Percentiles rank a stretch among this genome's conserved stretches.
These are phyloP conservation scores for Starmera quercuum DNA, from an alignment of 805 yeast genomes.

Conservation along the genomic window DNA sequence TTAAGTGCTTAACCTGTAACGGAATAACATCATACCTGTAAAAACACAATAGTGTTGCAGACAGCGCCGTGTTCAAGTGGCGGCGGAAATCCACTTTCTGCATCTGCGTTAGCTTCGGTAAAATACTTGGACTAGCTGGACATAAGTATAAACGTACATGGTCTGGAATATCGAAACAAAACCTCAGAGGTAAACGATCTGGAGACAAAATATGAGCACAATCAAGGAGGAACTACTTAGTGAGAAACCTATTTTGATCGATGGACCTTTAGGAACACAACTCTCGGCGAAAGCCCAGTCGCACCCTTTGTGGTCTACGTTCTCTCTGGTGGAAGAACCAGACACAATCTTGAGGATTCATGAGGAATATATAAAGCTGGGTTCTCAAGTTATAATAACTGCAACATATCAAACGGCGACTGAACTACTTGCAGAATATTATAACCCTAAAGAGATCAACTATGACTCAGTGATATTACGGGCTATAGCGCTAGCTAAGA, in stretches of 20 bases:
- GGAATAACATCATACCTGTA: no score
- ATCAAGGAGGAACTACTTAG: no score
- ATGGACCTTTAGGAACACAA: conserved; percentile 17
- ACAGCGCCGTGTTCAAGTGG: no score
- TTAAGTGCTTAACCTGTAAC: no score
- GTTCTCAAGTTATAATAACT: conserved; percentile 46
- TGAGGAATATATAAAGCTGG: conserved; percentile 39
- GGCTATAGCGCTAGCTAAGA: conserved; percentile 10
- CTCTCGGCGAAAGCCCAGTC: conserved; percentile 12
- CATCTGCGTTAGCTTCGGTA: no score
- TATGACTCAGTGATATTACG: conserved; percentile 2
- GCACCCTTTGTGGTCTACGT: conserved; percentile 52
- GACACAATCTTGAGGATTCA: conserved; percentile 40
- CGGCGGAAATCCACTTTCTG: no score
- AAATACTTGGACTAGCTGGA: no score
- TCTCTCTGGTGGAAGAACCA: conserved; percentile 37
- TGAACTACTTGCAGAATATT: conserved; percentile 22
- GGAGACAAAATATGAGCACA: no score
- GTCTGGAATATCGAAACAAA: no score
- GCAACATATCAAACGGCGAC: conserved; percentile 51
- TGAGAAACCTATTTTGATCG: conserved; percentile 12
- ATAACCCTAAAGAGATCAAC: conserved; percentile 1
- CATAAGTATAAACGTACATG: no score
- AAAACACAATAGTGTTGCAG: no score
- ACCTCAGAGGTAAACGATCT: no score